Conservation (phyloP, 176 grass and related monocot species). For the Elaeis guineensis region DNA sequence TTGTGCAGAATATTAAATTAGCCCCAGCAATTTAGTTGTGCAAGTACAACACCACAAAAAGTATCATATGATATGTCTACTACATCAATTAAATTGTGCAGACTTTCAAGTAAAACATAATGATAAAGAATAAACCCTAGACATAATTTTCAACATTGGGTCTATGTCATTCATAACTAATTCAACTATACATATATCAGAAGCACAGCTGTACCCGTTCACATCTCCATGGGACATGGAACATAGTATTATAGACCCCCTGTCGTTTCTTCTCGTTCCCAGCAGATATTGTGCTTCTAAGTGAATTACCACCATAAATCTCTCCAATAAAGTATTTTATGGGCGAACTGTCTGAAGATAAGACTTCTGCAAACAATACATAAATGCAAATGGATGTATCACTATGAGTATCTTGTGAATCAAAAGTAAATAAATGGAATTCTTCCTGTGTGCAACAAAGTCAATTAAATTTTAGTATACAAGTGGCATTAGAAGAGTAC, state of each 20-base stretch:
- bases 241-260: slow-evolving; percentile 96
- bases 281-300: slow-evolving; percentile 90
- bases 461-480: background rate
- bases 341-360: slow-evolving; percentile 50
- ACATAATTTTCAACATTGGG: no score
- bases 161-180: no score
- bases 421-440: background rate
- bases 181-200: background rate
- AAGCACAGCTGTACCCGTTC: slow-evolving; percentile 70
- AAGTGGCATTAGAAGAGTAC: no score
- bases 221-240: slow-evolving; percentile 99
- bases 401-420: no score
- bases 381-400: slow-evolving; percentile 11
- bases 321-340: slow-evolving; percentile 90
- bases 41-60: no score
- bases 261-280: slow-evolving; percentile 98
- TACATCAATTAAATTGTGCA: no score
- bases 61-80: no score
- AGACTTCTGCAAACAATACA: slow-evolving; percentile 40
- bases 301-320: slow-evolving; percentile 74
- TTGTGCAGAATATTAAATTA: no score
- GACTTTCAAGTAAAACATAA: no score
- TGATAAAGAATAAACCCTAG: no score
- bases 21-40: no score
- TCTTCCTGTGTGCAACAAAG: background rate